Conservation (phyloP, 805 yeast species). For the Kockiozyma suomiensis region DNA sequence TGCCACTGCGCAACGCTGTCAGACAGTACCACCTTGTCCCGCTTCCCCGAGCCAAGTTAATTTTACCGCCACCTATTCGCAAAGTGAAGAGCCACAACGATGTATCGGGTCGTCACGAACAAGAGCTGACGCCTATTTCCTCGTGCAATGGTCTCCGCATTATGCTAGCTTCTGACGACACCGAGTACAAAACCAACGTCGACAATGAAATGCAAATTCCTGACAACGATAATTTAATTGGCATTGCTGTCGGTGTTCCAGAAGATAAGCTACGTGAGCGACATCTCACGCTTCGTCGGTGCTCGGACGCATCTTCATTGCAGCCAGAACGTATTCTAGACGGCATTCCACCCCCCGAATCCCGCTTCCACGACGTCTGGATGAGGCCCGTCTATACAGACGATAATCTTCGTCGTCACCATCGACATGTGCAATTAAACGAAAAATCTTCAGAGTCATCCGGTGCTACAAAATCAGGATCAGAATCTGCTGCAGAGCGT, state of each 20-base stretch:
- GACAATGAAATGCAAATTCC: not conserved
- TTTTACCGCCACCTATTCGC: not conserved
- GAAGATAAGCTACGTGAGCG: not conserved
- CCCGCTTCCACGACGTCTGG: slow-evolving; percentile 15
- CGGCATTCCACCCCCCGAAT: slow-evolving; percentile 14
- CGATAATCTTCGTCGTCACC: not conserved
- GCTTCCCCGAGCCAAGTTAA: not conserved
- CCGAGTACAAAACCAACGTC: not conserved
- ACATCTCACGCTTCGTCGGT: slow-evolving; percentile 2
- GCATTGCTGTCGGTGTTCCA: not conserved
- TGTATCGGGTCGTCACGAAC: not conserved
- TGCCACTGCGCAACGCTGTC: not conserved
- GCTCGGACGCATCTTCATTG: not conserved
- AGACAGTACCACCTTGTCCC: not conserved
- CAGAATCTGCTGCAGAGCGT: not conserved
- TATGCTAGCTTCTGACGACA: not conserved
- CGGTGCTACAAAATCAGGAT: not conserved
- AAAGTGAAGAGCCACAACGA: not conserved
- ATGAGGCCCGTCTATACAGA: slow-evolving; percentile 4
- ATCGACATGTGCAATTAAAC: no score
- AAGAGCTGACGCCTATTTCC: not conserved
- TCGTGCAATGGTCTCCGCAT: not conserved
- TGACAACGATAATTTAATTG: not conserved
- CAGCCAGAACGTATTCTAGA: not conserved
- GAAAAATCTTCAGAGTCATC: not conserved